A percentile compares a stretch with the other conserved stretches of the same genome.
Conservation (phyloP, 257 asterid species). For the Echium plantagineum region DNA sequence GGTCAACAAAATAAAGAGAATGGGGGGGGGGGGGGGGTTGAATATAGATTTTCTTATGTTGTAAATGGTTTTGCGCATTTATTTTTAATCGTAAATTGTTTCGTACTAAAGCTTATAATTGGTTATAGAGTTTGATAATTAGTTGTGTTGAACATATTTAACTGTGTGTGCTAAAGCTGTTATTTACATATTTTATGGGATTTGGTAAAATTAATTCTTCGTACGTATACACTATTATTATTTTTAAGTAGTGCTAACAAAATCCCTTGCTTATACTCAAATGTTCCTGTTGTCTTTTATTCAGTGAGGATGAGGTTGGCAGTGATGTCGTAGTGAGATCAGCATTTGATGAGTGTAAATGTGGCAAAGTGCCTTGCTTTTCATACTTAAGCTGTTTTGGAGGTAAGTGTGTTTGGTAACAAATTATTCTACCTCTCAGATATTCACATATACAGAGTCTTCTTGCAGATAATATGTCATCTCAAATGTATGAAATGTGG, state of each 20-base stretch:
- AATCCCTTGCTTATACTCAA: no score
- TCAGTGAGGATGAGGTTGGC: no score
- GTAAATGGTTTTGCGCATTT: constrained; percentile 17
- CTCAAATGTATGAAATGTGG: no score
- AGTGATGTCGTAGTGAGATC: no score
- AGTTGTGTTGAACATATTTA: constrained; percentile 16
- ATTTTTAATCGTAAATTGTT: constrained; percentile 14
- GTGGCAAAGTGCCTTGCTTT: constrained; percentile 9
- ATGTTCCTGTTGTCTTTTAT: no score
- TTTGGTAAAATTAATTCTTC: constrained; percentile 17
- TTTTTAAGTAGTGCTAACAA: neutral
- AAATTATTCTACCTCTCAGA: no score
- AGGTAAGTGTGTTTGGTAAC: no score
- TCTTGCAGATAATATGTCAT: no score
- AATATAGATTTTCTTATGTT: constrained; percentile 11
- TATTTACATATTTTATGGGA: constrained; percentile 15
- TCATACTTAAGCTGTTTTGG: constrained; percentile 7
- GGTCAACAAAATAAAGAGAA: constrained; percentile 47
- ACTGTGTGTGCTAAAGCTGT: constrained; percentile 13
- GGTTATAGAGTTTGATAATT: constrained; percentile 1
- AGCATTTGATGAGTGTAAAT: no score
- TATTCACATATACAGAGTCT: constrained; percentile 40
- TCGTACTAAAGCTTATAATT: no score
- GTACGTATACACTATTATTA: constrained; percentile 1
- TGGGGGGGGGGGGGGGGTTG: constrained; percentile 17